Percentiles rank a stretch among this genome's conserved stretches.
These are phyloP conservation scores for Rossbeevera mucosa DNA, from an alignment of 768 basidiomycete genomes.

Conservation along the genomic window DNA sequence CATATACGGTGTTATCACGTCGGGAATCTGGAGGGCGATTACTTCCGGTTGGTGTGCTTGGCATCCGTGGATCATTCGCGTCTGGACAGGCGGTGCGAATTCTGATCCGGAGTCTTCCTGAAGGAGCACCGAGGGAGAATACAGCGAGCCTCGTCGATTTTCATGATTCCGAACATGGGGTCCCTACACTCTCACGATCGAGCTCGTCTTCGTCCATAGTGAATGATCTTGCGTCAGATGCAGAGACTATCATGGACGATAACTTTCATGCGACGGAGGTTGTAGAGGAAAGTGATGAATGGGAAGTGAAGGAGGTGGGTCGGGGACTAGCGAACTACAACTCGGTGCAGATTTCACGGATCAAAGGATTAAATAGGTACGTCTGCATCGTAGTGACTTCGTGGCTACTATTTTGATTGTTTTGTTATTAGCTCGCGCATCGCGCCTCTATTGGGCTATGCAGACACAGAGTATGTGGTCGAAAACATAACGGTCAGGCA, in stretches of 20 bases:
- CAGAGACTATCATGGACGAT: conserved; percentile 29
- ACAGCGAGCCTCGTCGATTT: conserved; percentile 22
- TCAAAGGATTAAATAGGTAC: conserved; percentile 90
- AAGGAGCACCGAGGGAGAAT: conserved; percentile 22
- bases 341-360: conserved; percentile 80
- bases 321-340: conserved; percentile 96
- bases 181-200: conserved; percentile 37
- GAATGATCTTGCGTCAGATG: conserved; percentile 24
- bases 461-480: conserved; percentile 95
- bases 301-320: conserved; percentile 86
- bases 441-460: conserved; percentile 79
- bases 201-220: conserved; percentile 32
- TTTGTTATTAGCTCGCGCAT: conserved; percentile 63
- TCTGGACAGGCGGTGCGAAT: conserved; percentile 92
- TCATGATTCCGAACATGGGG: conserved; percentile 18
- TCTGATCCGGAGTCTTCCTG: conserved; percentile 45
- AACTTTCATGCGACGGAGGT: conserved; percentile 26
- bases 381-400: conserved; percentile 17
- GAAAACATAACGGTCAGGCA: conserved; percentile 83
- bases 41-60: conserved; percentile 87
- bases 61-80: conserved; percentile 85
- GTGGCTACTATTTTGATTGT: conserved; percentile 2
- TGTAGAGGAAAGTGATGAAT: conserved; percentile 43
- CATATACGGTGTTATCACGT: conserved; percentile 78
- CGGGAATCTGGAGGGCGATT: conserved; percentile 87